phyloP scores from a whole-genome alignment of 768 basidiomycete species.

The Suillus decipiens region DNA sequence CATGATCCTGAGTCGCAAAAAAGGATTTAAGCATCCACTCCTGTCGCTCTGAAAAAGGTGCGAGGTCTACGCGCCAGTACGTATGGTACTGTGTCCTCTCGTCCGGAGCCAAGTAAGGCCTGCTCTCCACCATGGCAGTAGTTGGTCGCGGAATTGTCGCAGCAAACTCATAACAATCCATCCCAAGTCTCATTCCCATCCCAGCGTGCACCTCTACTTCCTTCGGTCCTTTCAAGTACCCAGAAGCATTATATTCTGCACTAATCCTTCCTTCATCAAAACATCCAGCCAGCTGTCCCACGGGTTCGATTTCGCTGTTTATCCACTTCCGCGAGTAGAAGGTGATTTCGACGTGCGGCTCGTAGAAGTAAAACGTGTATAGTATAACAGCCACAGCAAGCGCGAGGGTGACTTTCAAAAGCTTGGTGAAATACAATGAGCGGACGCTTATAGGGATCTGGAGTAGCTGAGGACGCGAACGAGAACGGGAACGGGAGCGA shows the following conservation, averaged over 20 bases:
- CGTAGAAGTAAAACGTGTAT: conserved; percentile 60
- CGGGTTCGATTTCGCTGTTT: conserved; percentile 62
- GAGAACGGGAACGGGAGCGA: conserved; percentile 30
- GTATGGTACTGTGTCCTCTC: conserved; percentile 77
- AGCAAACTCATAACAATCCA: conserved; percentile 94
- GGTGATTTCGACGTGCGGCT: conserved; percentile 84
- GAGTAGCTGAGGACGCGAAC: conserved; percentile 18
- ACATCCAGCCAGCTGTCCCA: conserved; percentile 71
- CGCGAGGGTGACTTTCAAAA: conserved; percentile 50
- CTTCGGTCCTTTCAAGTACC: conserved; percentile 63
- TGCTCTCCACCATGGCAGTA: not conserved
- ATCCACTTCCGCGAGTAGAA: conserved; percentile 82
- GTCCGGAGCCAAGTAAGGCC: conserved; percentile 28
- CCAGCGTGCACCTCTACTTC: conserved; percentile 78
- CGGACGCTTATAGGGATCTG: conserved; percentile 28
- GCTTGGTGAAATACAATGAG: conserved; percentile 37
- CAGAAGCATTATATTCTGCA: conserved; percentile 65
- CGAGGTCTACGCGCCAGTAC: conserved; percentile 92
- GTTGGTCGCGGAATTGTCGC: conserved; percentile 61
- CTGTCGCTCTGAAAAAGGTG: conserved; percentile 77
- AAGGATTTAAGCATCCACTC: conserved; percentile 92
- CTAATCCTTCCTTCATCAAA: conserved; percentile 65
- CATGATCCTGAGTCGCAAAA: conserved; percentile 85
- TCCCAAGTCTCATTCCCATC: conserved; percentile 70
- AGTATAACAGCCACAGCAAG: conserved; percentile 40